Conservation (phyloP, 2,329 filamentous ascomycete genomes). For the Orbilia ellipsospora region DNA sequence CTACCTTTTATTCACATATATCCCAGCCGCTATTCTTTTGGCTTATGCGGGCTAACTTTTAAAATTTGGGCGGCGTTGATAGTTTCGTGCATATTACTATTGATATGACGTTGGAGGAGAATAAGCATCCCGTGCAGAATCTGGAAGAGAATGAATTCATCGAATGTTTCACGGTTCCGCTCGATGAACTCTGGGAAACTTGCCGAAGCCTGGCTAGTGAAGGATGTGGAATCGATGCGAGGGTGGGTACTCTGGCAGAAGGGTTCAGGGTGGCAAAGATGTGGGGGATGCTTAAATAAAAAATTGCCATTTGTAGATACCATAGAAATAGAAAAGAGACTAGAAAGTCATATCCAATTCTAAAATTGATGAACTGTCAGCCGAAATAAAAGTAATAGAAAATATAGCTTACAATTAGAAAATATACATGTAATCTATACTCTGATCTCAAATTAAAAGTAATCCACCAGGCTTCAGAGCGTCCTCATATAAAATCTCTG, state of each 20-base stretch:
- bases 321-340: background rate
- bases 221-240: constrained; percentile 63
- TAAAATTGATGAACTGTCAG: no score
- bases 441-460: no score
- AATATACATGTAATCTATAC: no score
- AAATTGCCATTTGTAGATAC: background rate
- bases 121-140: constrained; percentile 65
- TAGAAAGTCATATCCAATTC: no score
- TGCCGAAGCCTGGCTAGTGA: constrained; percentile 64
- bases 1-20: no score
- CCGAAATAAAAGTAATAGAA: no score
- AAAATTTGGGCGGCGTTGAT: background rate
- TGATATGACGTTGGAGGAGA: constrained; percentile 64
- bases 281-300: constrained; percentile 60
- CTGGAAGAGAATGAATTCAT: constrained; percentile 69
- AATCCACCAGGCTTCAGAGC: no score
- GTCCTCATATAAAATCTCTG: no score
- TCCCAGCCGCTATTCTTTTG: no score
- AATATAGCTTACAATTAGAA: no score
- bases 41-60: background rate
- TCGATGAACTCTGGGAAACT: constrained; percentile 65
- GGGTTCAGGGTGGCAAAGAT: constrained; percentile 62
- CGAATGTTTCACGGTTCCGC: constrained; percentile 66
- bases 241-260: constrained; percentile 63
- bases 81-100: constrained; percentile 66